Base-by-base conservation (phyloP, 192 early-diverging fungal genomes). In the Coemansia sp. region DNA sequence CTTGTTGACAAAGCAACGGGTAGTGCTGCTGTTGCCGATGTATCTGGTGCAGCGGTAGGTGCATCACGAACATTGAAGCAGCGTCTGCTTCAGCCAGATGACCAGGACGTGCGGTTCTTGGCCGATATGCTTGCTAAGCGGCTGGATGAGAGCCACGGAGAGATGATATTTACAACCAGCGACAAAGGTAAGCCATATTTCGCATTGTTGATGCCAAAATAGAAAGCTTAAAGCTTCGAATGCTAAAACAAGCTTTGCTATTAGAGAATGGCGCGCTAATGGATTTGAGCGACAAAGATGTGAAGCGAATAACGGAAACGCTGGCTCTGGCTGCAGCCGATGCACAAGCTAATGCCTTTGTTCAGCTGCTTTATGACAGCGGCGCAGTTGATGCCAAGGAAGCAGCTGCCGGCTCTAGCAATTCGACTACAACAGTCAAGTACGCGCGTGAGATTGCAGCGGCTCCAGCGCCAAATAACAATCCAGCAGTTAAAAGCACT, bases 121-220 rank as follows among this genome's bases (percentile, higher is more conserved):
- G 50, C 65, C 35, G 57, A 55, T 12, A 50, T 78, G 42, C 36
- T 90, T 13, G 48, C 39, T 7, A 33, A 52, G 12, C 79, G 80
- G 51, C 76, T 90, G 57, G 59, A 59, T 38, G 79, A 83, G 48
- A 83, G 81, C 21, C 61, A 71, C 18, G 93, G 93, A 28, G 91
- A 95, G 80, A 69, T 83, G 0, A 58, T 95, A 12, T 75, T 93
- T 21, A 90, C 91, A 63, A 67, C 93, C 42, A 90, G 91, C 5
- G 30, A 84, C 14, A 84, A 89, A 56, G 39, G 39, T 40, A 40
- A n/a, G 39, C 8, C 3, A 5, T 12, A 15, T 40, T 8, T 40
- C 3, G 30, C 3, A 31, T 3, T 31, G 6, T 31, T 31, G 30
- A 31, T n/a, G n/a, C n/a, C n/a, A n/a, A n/a, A n/a, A n/a, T n/a